Percentiles rank a stretch among this genome's conserved stretches.
These are phyloP conservation scores for Fraxinus latifolia DNA, from an alignment of 305 asterid species.

Conservation along the genomic window DNA sequence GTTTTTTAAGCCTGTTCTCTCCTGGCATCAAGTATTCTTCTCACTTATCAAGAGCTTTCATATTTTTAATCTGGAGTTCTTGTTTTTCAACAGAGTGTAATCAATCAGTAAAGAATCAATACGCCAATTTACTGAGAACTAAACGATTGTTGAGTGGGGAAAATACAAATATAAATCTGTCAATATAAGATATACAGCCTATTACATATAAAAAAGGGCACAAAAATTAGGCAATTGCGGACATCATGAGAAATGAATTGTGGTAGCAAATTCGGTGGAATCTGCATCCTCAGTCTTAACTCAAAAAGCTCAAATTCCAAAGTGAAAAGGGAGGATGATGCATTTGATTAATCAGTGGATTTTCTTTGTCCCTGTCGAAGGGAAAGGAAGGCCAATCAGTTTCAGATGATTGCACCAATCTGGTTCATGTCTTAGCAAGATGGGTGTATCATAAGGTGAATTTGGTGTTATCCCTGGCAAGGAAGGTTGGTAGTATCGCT, in stretches of 20 bases:
- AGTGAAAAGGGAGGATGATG: background rate
- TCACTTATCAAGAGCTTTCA: background rate
- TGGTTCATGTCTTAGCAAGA: background rate
- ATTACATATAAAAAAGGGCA: background rate
- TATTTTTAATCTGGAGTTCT: background rate
- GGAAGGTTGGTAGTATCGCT: background rate
- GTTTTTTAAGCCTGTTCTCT: background rate
- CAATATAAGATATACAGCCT: background rate
- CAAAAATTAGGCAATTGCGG: background rate
- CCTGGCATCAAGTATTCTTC: background rate
- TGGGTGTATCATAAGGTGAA: background rate
- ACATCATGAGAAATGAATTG: background rate
- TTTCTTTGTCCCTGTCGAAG: background rate
- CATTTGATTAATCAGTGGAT: background rate
- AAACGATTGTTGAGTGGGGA: background rate
- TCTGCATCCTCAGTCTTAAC: background rate
- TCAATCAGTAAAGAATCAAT: background rate
- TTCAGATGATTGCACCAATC: background rate
- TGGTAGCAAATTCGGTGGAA: background rate
- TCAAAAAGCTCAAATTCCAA: background rate
- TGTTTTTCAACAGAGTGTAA: background rate
- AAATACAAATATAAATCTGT: background rate
- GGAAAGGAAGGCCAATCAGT: background rate
- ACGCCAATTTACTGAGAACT: background rate
- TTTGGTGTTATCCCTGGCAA: background rate